A percentile compares a stretch with the other conserved stretches of the same genome.
Evolutionary conservation across 1,139 yeast species (phyloP).

Genomic region (Pichiaceae sp.): DNA sequence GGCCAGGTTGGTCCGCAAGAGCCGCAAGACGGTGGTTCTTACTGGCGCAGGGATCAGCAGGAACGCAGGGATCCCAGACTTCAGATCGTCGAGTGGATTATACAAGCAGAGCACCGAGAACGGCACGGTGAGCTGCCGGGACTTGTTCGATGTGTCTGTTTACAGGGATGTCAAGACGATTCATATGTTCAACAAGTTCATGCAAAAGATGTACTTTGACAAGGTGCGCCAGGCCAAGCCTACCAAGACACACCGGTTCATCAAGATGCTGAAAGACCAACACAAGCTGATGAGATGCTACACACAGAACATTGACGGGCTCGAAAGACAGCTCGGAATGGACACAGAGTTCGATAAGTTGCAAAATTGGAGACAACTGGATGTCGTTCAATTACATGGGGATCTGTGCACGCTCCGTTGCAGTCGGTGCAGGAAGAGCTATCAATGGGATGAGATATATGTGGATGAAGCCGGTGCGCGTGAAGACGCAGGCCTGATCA

Average conservation of each 20-base stretch:
- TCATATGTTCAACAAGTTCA: slow-evolving; percentile 67
- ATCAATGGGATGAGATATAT: slow-evolving; percentile 69
- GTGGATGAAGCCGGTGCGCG: slow-evolving; percentile 45
- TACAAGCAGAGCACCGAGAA: slow-evolving; percentile 52
- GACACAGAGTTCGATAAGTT: slow-evolving; percentile 20
- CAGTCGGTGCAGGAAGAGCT: slow-evolving; percentile 42
- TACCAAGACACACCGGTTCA: slow-evolving; percentile 76
- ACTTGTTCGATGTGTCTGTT: slow-evolving; percentile 76
- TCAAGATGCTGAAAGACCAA: slow-evolving; percentile 54
- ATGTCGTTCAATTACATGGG: slow-evolving; percentile 88
- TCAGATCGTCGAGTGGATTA: slow-evolving; percentile 76
- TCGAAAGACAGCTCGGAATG: slow-evolving; percentile 36
- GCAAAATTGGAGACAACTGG: slow-evolving; percentile 49
- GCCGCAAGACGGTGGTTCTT: slow-evolving; percentile 46
- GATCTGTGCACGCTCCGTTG: slow-evolving; percentile 56
- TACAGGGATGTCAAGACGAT: slow-evolving; percentile 62
- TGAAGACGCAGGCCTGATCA: slow-evolving; percentile 47
- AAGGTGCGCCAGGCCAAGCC: slow-evolving; percentile 63
- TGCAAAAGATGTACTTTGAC: slow-evolving; percentile 56
- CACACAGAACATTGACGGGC: slow-evolving; percentile 73
- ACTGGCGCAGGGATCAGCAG: slow-evolving; percentile 97
- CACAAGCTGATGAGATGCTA: slow-evolving; percentile 74
- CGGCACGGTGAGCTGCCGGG: slow-evolving; percentile 63
- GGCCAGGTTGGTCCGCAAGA: slow-evolving; percentile 15
- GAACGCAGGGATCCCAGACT: slow-evolving; percentile 95